Percentiles rank a stretch among this genome's conserved stretches.
These are phyloP conservation scores for Vitis amurensis DNA, from an alignment of 164 flowering plant species.

Conservation along the genomic window DNA sequence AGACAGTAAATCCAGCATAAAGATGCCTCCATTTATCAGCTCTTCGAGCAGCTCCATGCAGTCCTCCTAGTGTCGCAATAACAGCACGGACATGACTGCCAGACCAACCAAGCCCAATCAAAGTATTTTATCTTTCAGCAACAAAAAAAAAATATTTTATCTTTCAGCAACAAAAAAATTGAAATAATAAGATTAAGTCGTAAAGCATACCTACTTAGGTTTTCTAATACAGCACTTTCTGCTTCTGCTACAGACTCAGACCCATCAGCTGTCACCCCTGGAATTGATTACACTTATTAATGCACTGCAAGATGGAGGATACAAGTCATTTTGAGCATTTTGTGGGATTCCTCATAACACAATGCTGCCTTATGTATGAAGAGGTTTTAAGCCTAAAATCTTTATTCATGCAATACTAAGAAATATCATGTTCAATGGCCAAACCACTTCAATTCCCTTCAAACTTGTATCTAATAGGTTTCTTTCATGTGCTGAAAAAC, in stretches of 20 bases:
- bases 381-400: not conserved
- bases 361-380: not conserved
- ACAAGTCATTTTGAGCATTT: conserved; percentile 13
- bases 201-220: conserved; percentile 72
- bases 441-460: no score
- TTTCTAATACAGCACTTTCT: conserved; percentile 69
- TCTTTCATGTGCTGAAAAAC: no score
- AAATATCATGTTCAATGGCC: no score
- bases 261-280: conserved; percentile 85
- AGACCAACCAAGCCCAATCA: conserved; percentile 8
- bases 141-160: not conserved
- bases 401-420: no score
- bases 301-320: conserved; percentile 33
- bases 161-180: not conserved
- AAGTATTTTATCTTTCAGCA: not conserved
- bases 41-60: conserved; percentile 75
- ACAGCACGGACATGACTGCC: conserved; percentile 85
- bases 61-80: conserved; percentile 87
- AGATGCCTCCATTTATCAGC: conserved; percentile 83
- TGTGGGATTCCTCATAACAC: not conserved
- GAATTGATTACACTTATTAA: conserved; percentile 46
- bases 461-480: no score
- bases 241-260: conserved; percentile 72
- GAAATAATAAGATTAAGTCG: not conserved
- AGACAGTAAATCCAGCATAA: conserved; percentile 84